phyloP scores from a whole-genome alignment of 2,329 filamentous ascomycete genomes.

The Incumbomyces delicatus region DNA sequence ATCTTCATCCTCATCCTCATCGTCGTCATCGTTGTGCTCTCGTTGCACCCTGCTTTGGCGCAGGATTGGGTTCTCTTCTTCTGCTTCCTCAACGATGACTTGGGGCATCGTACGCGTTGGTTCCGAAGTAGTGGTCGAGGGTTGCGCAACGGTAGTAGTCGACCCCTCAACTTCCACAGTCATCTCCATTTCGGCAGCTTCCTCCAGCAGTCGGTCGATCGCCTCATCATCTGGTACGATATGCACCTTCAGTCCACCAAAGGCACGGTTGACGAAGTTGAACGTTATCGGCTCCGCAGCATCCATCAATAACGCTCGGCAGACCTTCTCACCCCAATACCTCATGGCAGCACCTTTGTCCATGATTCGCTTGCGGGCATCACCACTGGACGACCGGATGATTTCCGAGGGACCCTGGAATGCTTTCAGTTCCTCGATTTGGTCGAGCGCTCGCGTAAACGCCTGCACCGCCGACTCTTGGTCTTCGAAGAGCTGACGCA shows the following conservation, averaged over 20 bases:
- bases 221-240: slow-evolving; percentile 20
- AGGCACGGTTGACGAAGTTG: slow-evolving; percentile 49
- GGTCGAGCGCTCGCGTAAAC: slow-evolving; percentile 44
- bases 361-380: slow-evolving; percentile 26
- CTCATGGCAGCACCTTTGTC: slow-evolving; percentile 34
- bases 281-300: slow-evolving; percentile 47
- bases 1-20: slow-evolving; percentile 13
- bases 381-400: slow-evolving; percentile 21
- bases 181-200: slow-evolving; percentile 18
- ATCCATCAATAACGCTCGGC: slow-evolving; percentile 49
- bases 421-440: slow-evolving; percentile 40
- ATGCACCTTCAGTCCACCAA: slow-evolving; percentile 47
- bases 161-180: background rate
- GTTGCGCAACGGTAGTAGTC: background rate
- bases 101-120: background rate
- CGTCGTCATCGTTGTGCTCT: slow-evolving; percentile 2
- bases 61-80: slow-evolving; percentile 26
- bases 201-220: slow-evolving; percentile 20
- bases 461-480: slow-evolving; percentile 48
- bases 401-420: slow-evolving; percentile 27
- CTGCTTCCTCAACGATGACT: slow-evolving; percentile 25
- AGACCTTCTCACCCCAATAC: slow-evolving; percentile 53
- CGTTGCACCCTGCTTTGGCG: background rate
- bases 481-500: slow-evolving; percentile 41
- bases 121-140: background rate